Evolutionary conservation across 2,329 filamentous ascomycete genomes (phyloP).

Genomic region (Fusarium avenaceum): DNA sequence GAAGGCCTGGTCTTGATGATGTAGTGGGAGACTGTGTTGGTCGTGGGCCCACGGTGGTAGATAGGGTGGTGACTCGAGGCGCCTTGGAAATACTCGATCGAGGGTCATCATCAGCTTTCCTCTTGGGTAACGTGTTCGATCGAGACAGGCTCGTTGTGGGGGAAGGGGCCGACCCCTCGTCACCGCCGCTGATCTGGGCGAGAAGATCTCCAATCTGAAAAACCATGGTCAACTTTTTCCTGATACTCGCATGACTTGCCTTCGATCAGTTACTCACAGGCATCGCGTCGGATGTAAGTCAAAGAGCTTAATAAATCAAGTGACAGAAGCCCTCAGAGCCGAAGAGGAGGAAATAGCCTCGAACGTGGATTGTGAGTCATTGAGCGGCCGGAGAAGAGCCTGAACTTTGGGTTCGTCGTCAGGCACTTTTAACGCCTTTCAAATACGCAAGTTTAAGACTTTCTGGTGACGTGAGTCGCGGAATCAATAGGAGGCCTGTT

Average conservation of each 20-base stretch:
- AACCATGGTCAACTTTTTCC: constrained; percentile 41
- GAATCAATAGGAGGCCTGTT: constrained; percentile 39
- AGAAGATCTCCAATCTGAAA: constrained; percentile 55
- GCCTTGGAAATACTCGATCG: constrained; percentile 59
- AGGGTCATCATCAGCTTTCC: constrained; percentile 69
- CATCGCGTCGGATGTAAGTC: constrained; percentile 47
- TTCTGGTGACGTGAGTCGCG: constrained; percentile 44
- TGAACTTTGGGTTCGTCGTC: constrained; percentile 32
- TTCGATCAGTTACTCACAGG: constrained; percentile 47
- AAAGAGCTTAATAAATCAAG: constrained; percentile 20
- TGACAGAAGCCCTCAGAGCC: constrained; percentile 32
- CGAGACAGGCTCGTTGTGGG: constrained; percentile 51
- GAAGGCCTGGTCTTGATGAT: constrained; percentile 37
- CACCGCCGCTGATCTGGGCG: constrained; percentile 71
- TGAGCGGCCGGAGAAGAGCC: constrained; percentile 40
- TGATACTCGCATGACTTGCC: constrained; percentile 14
- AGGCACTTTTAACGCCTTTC: constrained; percentile 41
- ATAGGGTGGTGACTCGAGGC: constrained; percentile 52
- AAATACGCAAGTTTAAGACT: constrained; percentile 25
- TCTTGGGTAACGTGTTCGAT: constrained; percentile 59
- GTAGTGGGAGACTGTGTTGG: constrained; percentile 38
- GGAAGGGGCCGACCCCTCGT: constrained; percentile 57
- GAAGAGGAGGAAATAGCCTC: constrained; percentile 44
- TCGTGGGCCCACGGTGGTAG: constrained; percentile 43
- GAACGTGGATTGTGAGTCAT: constrained; percentile 48